Evolutionary conservation across 257 asterid species (phyloP), one percentile per base, ranked within the genome.

Genomic region (Scutellaria galericulata): DNA sequence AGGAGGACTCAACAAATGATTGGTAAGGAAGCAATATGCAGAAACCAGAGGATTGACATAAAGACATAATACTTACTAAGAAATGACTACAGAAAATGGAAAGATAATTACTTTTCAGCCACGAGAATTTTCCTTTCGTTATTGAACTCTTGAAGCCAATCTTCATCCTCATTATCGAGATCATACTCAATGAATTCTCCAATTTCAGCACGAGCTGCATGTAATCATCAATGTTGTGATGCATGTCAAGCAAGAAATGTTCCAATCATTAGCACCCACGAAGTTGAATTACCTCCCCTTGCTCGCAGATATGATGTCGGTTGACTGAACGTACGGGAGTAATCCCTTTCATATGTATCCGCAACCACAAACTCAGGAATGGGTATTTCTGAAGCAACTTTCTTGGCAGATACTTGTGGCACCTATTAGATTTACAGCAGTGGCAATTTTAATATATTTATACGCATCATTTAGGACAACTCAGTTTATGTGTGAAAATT

Each of bases 181-280:
- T 94, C 99, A 68, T 94, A 94, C 86, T 94, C 99, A n/a, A 94
- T 82, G 83, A 91, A 94, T 72, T 94, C 98, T 81, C 99, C 99
- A 61, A 94, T 84, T 83, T 94, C 98, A 78, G 98, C 93, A 53
- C 98, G 96, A 68, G 89, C 98, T 94, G 88, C 59, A 86, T 78
- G 77, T 48, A 56, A 72, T 53, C 60, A 60, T 45, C 74, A 69
- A 52, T 68, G 37, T 31, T 27, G 58, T 77, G 72, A 73, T 46
- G 52, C 6, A 56, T 66, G 14, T 60, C 35, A 61, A 67, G 45
- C 48, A 47, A 31, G 13, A 11, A 22, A 31, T 31, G 5, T 31
- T 31, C 37, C 35, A 80, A 75, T 12, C 13, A 58, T 64, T 56
- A 75, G 77, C 44, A 66, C 46, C 41, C 57, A 39, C 42, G 67